These are phyloP conservation scores for Rostrohypoxylon terebratum DNA, from an alignment of 495 filamentous ascomycete species.

Conservation along the genomic window DNA sequence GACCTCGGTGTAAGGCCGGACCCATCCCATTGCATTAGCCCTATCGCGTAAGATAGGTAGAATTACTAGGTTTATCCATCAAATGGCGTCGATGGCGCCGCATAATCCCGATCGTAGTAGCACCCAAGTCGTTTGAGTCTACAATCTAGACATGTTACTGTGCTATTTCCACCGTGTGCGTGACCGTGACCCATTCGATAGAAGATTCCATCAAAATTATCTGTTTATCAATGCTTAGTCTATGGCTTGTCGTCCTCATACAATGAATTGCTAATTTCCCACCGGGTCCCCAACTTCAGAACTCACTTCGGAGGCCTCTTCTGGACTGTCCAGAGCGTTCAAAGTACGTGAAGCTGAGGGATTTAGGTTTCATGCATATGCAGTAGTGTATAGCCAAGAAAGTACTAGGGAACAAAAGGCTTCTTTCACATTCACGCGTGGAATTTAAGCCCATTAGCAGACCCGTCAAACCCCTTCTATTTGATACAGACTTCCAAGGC, in stretches of 20 bases:
- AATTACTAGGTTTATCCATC: slow-evolving; percentile 4
- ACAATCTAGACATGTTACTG: not conserved
- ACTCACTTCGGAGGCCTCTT: not conserved
- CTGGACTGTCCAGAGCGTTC: not conserved
- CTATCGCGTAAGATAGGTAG: slow-evolving; percentile 11
- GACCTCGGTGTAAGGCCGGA: slow-evolving; percentile 26
- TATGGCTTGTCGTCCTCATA: not conserved
- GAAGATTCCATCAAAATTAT: not conserved
- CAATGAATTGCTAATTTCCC: not conserved
- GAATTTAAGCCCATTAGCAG: not conserved
- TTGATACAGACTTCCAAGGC: not conserved
- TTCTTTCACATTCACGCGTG: slow-evolving; percentile 3
- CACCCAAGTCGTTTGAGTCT: not conserved
- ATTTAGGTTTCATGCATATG: slow-evolving; percentile 33
- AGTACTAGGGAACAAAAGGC: slow-evolving; percentile 12
- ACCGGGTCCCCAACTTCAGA: not conserved
- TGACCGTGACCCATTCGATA: not conserved
- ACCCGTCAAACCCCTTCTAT: slow-evolving; percentile 1
- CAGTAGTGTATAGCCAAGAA: slow-evolving; percentile 31
- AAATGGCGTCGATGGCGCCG: slow-evolving; percentile 4
- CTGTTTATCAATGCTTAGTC: not conserved
- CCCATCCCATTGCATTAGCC: slow-evolving; percentile 33
- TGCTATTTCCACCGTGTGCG: not conserved
- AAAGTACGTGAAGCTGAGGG: slow-evolving; percentile 21
- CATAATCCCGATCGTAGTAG: not conserved